These are phyloP conservation scores for Peronosclerospora sorghi DNA, from an alignment of 352 stramenopile species.

Conservation along the genomic window DNA sequence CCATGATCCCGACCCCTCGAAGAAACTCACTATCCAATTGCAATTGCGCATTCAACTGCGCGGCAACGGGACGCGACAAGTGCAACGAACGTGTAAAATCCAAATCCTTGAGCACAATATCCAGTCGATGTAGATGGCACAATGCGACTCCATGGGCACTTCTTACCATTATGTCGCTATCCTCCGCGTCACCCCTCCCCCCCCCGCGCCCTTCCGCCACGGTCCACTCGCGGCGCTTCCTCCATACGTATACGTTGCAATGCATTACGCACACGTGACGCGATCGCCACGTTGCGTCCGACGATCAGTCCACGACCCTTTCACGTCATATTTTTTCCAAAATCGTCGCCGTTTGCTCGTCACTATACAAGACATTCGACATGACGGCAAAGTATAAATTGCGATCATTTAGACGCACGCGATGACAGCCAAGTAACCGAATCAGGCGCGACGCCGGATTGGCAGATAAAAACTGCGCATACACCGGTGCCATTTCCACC, in stretches of 20 bases:
- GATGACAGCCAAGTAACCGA: conserved; percentile 79
- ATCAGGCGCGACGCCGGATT: conserved; percentile 65
- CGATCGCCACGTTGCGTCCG: conserved; percentile 37
- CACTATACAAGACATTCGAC: conserved; percentile 63
- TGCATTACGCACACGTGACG: conserved; percentile 58
- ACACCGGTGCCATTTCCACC: conserved; percentile 58
- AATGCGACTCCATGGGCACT: too few relatives aligned
- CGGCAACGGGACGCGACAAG: conserved; percentile 20
- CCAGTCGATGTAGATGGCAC: conserved; percentile 51
- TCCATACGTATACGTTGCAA: conserved; percentile 38
- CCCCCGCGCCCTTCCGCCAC: conserved; percentile 13
- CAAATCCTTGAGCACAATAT: conserved; percentile 64
- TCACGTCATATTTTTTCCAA: conserved; percentile 69
- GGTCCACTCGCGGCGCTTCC: conserved; percentile 18
- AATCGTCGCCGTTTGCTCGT: conserved; percentile 46
- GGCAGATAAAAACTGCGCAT: conserved; percentile 47
- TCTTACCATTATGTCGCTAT: too few relatives aligned
- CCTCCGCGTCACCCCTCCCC: too few relatives aligned
- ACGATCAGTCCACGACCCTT: conserved; percentile 64
- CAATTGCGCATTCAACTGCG: conserved; percentile 38
- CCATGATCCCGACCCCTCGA: conserved; percentile 62
- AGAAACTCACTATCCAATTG: conserved; percentile 53
- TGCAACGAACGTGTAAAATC: conserved; percentile 40
- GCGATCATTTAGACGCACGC: conserved; percentile 63
- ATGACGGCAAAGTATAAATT: conserved; percentile 80